Evolutionary conservation across 345 rosid species (phyloP).

Genomic region (Eucalyptus virginea): DNA sequence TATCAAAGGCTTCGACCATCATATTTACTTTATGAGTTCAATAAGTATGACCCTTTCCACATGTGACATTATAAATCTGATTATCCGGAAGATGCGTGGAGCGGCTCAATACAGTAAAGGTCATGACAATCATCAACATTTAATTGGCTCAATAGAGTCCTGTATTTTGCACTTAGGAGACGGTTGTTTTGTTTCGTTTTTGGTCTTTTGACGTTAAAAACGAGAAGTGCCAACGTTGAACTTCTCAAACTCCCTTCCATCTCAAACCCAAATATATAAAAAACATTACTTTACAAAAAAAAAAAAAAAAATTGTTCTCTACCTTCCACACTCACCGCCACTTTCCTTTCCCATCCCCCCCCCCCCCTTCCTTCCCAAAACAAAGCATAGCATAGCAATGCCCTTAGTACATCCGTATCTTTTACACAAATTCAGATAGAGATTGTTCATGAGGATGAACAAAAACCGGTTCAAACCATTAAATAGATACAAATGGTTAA

Average conservation of each 20-base stretch:
- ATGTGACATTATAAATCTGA: background rate
- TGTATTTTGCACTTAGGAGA: background rate
- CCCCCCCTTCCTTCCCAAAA: background rate
- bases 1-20: background rate
- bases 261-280: too few relatives aligned
- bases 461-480: background rate
- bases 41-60: background rate
- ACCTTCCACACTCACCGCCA: background rate
- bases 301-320: background rate
- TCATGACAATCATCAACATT: background rate
- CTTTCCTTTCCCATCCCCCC: background rate
- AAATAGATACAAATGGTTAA: background rate
- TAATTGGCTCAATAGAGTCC: background rate
- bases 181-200: background rate
- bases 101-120: background rate
- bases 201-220: background rate
- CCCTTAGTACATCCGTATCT: background rate
- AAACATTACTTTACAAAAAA: too few relatives aligned
- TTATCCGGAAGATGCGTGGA: background rate
- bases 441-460: background rate
- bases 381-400: background rate
- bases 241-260: background rate
- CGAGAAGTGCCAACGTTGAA: background rate
- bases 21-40: background rate
- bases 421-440: background rate